Percentiles rank a stretch among this genome's conserved stretches.
These are phyloP conservation scores for Hyaloscypha hepaticicola DNA, from an alignment of 495 filamentous ascomycete genomes.

Conservation along the genomic window DNA sequence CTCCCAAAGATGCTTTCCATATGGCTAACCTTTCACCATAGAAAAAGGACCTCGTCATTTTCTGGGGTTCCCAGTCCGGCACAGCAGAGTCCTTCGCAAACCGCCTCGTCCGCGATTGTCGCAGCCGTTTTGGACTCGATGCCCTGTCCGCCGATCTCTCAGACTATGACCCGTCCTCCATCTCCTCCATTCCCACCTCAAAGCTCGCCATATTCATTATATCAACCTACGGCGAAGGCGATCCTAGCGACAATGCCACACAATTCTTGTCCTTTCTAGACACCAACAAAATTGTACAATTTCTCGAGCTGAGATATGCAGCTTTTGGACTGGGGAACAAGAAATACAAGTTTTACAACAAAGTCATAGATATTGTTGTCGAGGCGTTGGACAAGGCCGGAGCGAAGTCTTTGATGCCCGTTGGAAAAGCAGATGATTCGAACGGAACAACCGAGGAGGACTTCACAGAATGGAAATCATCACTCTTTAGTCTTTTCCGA, in stretches of 20 bases:
- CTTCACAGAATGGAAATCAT: constrained; percentile 28
- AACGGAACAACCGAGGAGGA: constrained; percentile 27
- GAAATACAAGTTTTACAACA: constrained; percentile 28
- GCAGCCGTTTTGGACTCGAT: constrained; percentile 42
- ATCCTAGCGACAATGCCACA: constrained; percentile 52
- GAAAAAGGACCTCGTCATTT: constrained; percentile 44
- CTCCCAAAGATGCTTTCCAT: constrained; percentile 39
- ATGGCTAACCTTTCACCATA: constrained; percentile 25
- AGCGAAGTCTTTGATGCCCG: constrained; percentile 10
- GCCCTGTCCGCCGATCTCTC: constrained; percentile 48
- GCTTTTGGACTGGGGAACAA: constrained; percentile 37
- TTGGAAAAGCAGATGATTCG: constrained; percentile 24
- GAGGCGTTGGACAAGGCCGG: constrained; percentile 6
- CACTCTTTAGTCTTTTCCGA: constrained; percentile 35
- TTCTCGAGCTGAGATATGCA: constrained; percentile 39
- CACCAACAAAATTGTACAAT: neutral
- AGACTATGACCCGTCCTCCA: constrained; percentile 47
- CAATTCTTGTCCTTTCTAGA: constrained; percentile 47
- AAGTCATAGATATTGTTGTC: constrained; percentile 8
- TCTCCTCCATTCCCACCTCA: constrained; percentile 38
- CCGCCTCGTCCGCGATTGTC: constrained; percentile 46
- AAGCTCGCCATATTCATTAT: constrained; percentile 49
- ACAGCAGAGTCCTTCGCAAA: constrained; percentile 52
- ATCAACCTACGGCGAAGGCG: constrained; percentile 56
- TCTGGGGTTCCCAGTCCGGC: constrained; percentile 58